phyloP scores from a whole-genome alignment of 2,329 filamentous ascomycete genomes.

The Macrophomina tecta region DNA sequence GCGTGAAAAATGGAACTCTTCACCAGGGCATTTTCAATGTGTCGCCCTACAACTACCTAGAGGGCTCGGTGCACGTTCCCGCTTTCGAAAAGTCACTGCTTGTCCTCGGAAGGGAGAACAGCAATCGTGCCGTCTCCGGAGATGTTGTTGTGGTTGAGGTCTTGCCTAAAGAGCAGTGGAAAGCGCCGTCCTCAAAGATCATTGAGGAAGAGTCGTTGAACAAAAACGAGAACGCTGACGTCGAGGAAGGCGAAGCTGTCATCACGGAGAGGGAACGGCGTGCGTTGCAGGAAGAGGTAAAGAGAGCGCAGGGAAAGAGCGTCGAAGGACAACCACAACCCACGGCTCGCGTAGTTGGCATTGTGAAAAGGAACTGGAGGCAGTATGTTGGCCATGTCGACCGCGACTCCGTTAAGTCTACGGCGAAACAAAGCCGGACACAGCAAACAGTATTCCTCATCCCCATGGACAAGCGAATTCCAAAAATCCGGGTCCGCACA shows the following conservation, averaged over 20 bases:
- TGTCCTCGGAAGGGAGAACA: constrained; percentile 90
- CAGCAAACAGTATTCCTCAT: constrained; percentile 94
- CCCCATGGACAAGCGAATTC: constrained; percentile 97
- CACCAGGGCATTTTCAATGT: constrained; percentile 97
- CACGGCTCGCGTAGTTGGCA: constrained; percentile 87
- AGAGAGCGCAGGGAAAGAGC: constrained; percentile 77
- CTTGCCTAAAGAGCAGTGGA: constrained; percentile 94
- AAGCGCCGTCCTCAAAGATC: constrained; percentile 91
- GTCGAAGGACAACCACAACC: constrained; percentile 82
- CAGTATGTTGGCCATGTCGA: constrained; percentile 98
- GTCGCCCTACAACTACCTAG: constrained; percentile 96
- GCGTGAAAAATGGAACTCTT: constrained; percentile 83
- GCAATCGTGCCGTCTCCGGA: constrained; percentile 90
- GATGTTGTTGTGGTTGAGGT: constrained; percentile 94
- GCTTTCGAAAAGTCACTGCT: constrained; percentile 89
- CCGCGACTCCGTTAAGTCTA: constrained; percentile 77
- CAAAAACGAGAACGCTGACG: constrained; percentile 91
- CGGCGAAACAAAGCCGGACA: constrained; percentile 76
- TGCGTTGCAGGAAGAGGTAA: constrained; percentile 90
- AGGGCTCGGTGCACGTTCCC: constrained; percentile 87
- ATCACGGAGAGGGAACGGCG: constrained; percentile 86
- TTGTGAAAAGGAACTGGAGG: constrained; percentile 95
- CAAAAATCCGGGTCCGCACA: constrained; percentile 92
- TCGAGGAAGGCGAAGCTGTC: constrained; percentile 73
- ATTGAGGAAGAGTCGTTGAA: constrained; percentile 92